These are phyloP conservation scores for Udeniomyces megalosporus DNA, from an alignment of 768 basidiomycete species.

Conservation along the genomic window DNA sequence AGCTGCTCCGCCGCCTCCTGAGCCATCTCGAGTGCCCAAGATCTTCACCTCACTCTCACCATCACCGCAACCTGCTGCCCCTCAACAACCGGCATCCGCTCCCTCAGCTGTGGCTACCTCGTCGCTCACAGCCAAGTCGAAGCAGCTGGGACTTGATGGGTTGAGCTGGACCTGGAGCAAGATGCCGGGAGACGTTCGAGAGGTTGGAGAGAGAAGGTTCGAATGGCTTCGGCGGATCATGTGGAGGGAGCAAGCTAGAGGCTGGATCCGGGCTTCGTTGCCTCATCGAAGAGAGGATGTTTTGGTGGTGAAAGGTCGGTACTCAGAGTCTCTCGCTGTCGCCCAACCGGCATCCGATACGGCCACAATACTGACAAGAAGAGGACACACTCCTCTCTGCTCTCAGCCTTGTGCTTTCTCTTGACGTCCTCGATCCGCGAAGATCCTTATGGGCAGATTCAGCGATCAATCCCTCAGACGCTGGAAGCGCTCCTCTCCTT, in stretches of 20 bases:
- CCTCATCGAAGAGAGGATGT: not conserved
- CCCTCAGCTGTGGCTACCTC: not conserved
- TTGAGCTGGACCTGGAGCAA: not conserved
- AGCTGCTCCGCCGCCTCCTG: not conserved
- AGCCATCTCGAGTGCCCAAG: not conserved
- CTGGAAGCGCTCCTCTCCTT: conserved; percentile 12
- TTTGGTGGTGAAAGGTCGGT: conserved; percentile 9
- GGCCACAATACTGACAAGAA: not conserved
- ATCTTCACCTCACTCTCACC: conserved; percentile 10
- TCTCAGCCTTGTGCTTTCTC: conserved; percentile 9
- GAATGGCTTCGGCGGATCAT: not conserved
- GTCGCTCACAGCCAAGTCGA: not conserved
- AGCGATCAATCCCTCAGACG: conserved; percentile 11
- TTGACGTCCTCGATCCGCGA: conserved; percentile 9
- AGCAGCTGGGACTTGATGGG: not conserved
- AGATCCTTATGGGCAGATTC: conserved; percentile 16
- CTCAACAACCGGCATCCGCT: not conserved
- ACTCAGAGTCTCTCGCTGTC: too few relatives aligned
- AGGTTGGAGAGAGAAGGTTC: not conserved
- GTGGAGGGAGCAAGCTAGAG: not conserved
- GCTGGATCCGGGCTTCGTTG: not conserved
- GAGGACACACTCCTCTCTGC: not conserved
- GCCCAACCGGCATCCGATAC: too few relatives aligned
- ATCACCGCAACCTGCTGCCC: not conserved
- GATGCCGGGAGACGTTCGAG: not conserved